Conservation (phyloP, 139 green algal species). For the Haematococcus sp. region DNA sequence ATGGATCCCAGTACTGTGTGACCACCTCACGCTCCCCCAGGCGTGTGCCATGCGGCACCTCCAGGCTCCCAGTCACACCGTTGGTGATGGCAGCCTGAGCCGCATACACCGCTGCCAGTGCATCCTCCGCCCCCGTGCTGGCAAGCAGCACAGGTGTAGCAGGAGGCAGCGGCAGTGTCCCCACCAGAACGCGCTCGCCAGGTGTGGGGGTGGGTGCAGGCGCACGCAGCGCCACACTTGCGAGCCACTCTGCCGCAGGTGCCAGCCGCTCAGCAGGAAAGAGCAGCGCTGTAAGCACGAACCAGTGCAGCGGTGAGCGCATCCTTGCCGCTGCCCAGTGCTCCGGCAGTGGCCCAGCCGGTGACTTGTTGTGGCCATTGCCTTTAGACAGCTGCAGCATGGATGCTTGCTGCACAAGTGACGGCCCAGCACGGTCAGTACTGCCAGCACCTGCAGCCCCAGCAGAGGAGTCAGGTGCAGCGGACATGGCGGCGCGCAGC, state of each 20-base stretch:
- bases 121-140: constrained; percentile 9
- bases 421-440: background rate
- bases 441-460: background rate
- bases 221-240: constrained; percentile 9
- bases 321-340: background rate
- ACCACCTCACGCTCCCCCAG: constrained; percentile 12
- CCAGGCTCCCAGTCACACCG: background rate
- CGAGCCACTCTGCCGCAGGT: constrained; percentile 10
- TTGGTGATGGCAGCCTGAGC: background rate
- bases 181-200: constrained; percentile 23
- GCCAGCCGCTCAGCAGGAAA: constrained; percentile 2
- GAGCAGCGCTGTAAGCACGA: background rate
- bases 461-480: background rate
- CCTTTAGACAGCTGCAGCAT: background rate
- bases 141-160: constrained; percentile 16
- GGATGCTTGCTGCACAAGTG: background rate
- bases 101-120: constrained; percentile 13
- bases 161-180: constrained; percentile 13
- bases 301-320: background rate
- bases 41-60: constrained; percentile 7
- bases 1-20: background rate
- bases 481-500: too few relatives aligned
- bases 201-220: constrained; percentile 2
- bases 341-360: background rate
- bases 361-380: background rate